Base-by-base conservation (phyloP, 371 early-diverging fungal species). In the Mortierella sp. region DNA sequence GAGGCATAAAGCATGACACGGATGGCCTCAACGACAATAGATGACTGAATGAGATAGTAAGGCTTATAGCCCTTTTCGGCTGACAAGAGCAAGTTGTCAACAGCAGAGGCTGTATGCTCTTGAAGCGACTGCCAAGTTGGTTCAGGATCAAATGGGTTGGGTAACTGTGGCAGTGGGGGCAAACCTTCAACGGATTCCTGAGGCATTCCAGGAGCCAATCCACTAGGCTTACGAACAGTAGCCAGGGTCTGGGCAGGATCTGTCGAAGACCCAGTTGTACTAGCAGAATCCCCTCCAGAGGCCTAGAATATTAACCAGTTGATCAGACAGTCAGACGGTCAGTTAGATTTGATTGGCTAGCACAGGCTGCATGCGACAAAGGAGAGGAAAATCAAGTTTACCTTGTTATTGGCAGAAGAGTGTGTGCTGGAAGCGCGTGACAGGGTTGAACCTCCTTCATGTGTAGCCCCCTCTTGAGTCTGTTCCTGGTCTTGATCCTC, bases 1-100 rank as follows among this genome's bases (percentile, higher is more conserved):
- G 95, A 92, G 28, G 96, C 88, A 39, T 91, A 88, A 52, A 98
- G 87, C 94, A 98, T 93, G 66, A 90, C 89, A 30, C 95, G 92
- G 61, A 97, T 92, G 26, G 95, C 89, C 39, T 93, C 89, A 5
- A 96, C 94, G 22, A 96, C 87, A 28, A 76, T 74, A 0, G 87
- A 78, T 52, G 91, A 74, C 54, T 88, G 86, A 5, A 81, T 72
- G 30, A 92, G 68, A 68, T 90, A 95, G 28, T 90, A 86, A 32
- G 88, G 81, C 78, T 92, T 93, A 43, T 84, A 74, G 57, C 87
- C 88, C 16, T 87, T 84, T 71, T 93, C 92, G n/a, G 91, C 91
- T 0, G 94, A 86, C n/a, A 81, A 62, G 70, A 90, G 89, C 43
- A 95, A 87, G 32, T 90, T 87, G 55, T 91, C 88, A 52, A 95